Percentiles rank a stretch among this genome's conserved stretches.
These are phyloP conservation scores for Physaria fendleri DNA, from an alignment of 345 rosid species.

Conservation along the genomic window DNA sequence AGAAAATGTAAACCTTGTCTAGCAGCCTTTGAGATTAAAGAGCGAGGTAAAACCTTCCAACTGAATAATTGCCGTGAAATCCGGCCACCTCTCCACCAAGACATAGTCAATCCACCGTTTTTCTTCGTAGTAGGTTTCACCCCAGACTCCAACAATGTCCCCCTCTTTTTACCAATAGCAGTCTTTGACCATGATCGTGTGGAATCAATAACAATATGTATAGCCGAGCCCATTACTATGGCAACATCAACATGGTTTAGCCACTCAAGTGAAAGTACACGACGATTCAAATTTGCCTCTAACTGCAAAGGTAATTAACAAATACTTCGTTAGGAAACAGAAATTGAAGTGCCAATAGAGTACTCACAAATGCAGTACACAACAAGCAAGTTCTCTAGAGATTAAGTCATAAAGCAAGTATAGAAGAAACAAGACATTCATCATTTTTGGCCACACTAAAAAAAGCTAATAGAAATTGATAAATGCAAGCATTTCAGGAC, in stretches of 20 bases:
- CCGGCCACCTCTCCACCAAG: slow-evolving; percentile 97
- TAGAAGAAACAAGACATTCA: slow-evolving; percentile 3
- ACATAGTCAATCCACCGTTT: slow-evolving; percentile 57
- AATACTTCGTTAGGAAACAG: slow-evolving; percentile 3
- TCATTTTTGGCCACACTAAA: not conserved
- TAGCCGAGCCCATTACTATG: slow-evolving; percentile 62
- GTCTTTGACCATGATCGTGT: slow-evolving; percentile 52
- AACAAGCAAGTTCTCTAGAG: slow-evolving; percentile 6
- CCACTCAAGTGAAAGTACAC: slow-evolving; percentile 81
- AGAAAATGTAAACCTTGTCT: slow-evolving; percentile 65
- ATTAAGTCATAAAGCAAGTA: not conserved
- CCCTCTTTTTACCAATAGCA: slow-evolving; percentile 60
- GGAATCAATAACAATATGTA: slow-evolving; percentile 54
- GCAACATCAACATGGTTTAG: slow-evolving; percentile 63
- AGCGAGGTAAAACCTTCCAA: slow-evolving; percentile 75
- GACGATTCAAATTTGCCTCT: slow-evolving; percentile 68
- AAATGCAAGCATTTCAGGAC: slow-evolving; percentile 9
- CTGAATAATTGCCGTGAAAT: slow-evolving; percentile 67
- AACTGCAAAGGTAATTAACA: slow-evolving; percentile 42
- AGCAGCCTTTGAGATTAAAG: slow-evolving; percentile 75
- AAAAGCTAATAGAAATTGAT: not conserved
- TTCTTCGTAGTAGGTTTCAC: slow-evolving; percentile 45
- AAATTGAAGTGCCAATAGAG: slow-evolving; percentile 1
- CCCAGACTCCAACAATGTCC: slow-evolving; percentile 41
- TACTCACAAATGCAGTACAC: slow-evolving; percentile 4